Percentiles rank a stretch among this genome's conserved stretches.
These are phyloP conservation scores for Pelargonium exstipulatum DNA, from an alignment of 441 rosid genomes.

Conservation along the genomic window DNA sequence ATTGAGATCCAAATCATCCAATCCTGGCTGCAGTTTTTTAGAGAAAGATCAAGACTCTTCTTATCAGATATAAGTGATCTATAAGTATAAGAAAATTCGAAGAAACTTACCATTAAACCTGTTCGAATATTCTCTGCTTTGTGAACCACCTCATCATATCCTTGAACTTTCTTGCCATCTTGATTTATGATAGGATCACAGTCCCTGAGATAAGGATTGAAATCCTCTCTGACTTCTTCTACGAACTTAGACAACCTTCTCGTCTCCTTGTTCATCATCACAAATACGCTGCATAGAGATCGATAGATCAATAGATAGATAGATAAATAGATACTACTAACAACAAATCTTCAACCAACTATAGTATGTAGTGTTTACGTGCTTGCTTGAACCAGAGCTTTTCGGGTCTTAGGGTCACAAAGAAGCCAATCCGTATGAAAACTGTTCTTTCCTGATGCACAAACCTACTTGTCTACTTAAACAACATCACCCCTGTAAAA, in stretches of 20 bases:
- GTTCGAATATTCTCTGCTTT: constrained; percentile 23
- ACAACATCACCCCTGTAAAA: too few species aligned
- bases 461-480: too few species aligned
- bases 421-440: constrained; percentile 28
- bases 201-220: constrained; percentile 20
- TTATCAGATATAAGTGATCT: too few species aligned
- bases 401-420: constrained; percentile 29
- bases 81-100: too few species aligned
- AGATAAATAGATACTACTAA: too few species aligned
- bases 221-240: constrained; percentile 26
- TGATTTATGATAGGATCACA: constrained; percentile 20
- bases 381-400: constrained; percentile 26
- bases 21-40: too few species aligned
- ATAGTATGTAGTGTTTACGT: too few species aligned
- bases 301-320: too few species aligned
- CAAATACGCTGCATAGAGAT: constrained; percentile 22
- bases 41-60: too few species aligned
- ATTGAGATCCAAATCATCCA: too few species aligned
- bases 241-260: constrained; percentile 32
- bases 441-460: constrained; percentile 25
- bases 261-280: constrained; percentile 37
- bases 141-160: constrained; percentile 16
- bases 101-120: constrained; percentile 26
- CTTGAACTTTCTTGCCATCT: constrained; percentile 17
- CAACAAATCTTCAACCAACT: too few species aligned